Base-by-base conservation (phyloP, 805 yeast genomes). In the Wickerhamiella hasegawae region DNA sequence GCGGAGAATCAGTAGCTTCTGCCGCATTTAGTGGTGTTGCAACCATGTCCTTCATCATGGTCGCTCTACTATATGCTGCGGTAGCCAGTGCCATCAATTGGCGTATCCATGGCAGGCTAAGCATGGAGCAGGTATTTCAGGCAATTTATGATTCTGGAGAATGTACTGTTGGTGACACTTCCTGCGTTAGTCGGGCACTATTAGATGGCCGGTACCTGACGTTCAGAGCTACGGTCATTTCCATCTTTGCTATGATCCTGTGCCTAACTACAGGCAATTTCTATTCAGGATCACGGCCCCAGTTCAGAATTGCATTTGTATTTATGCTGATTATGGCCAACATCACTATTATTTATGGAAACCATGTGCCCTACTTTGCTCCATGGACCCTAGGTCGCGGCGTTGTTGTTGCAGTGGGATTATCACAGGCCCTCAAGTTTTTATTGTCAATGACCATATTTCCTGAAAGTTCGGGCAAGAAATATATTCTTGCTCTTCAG, bases 341-440 rank as follows among this genome's bases (percentile, higher is more conserved):
- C n/a, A 46, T 54, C 27, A 43, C 43, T 5, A 35, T 45, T 11
- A 25, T 43, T 22, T 35, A 49, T 18, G 39, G 45, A 21, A 40
- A 40, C 18, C 45, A 47, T 24, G 20, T 45, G 20, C 58, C 58
- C 1, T 40, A 37, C 14, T 52, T 49, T 41, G 20, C 25, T 28
- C 51, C 53, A 2, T 43, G 45, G 42, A 38, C 34, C 4, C 18
- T 9, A 29, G 47, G 43, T 2, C n/a, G 35, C 3, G 31, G 36
- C 12, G 29, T 49, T 4, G 18, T 49, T 5, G 38, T 43, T 16
- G 48, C 54, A 1, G 30, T 48, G 27, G 55, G 53, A 3, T 8
- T 53, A 4, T 36, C 46, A 1, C 26, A 45, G 5, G 45, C 47
- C 1, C 26, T 42, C 16, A 35, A 45, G 25, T 28, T 44, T 11